Evolutionary conservation across 176 grass and related monocot species (phyloP).

Genomic region (Pharus latifolius): DNA sequence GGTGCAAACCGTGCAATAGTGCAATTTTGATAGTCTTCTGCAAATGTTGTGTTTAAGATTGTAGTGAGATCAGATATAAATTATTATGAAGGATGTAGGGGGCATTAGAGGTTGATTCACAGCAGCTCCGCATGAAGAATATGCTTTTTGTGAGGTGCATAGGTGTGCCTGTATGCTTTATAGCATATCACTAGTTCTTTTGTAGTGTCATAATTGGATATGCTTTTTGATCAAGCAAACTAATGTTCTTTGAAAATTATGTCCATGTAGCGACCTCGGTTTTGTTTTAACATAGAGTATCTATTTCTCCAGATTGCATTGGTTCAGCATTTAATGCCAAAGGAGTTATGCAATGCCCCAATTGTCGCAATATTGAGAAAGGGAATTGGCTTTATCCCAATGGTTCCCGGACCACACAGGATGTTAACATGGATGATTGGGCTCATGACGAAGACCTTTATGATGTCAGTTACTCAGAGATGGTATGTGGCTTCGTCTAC

Average conservation of each 20-base stretch:
- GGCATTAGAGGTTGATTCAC: not conserved
- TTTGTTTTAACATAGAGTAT: conserved; percentile 7
- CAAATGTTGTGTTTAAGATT: not conserved
- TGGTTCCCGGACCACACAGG: conserved; percentile 37
- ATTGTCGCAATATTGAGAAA: conserved; percentile 96
- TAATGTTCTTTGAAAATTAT: not conserved
- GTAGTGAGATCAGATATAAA: not conserved
- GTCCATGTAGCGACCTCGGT: not conserved
- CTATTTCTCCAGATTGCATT: conserved; percentile 71
- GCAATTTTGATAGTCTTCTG: not conserved
- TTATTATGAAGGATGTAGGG: not conserved
- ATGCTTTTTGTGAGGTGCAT: not conserved
- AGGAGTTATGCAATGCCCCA: conserved; percentile 96
- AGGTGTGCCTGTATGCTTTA: not conserved
- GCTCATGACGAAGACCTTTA: conserved; percentile 85
- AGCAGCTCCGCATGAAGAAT: not conserved
- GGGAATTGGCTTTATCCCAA: conserved; percentile 95
- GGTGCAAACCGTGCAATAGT: too few relatives aligned
- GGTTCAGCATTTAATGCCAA: conserved; percentile 99
- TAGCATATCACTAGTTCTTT: not conserved
- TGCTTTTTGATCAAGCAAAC: not conserved
- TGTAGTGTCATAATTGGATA: not conserved
- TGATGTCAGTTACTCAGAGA: conserved; percentile 69
- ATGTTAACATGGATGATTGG: conserved; percentile 78
- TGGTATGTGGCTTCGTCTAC: conserved; percentile 29